phyloP scores from a whole-genome alignment of 2,329 filamentous ascomycete species.

The Trichocomaceae sp. region DNA sequence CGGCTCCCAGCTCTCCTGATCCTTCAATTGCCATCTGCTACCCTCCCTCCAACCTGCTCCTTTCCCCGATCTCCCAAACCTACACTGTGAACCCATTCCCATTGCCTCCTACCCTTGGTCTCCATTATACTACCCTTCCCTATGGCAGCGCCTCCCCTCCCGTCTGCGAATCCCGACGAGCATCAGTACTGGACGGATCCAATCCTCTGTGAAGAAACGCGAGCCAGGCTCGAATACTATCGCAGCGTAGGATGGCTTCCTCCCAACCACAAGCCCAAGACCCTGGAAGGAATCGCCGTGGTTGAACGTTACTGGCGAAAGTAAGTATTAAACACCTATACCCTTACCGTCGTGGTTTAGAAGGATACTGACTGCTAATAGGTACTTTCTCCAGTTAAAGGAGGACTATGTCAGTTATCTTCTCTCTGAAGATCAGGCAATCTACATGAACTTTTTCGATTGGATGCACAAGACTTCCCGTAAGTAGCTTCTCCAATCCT shows the following conservation, averaged over 20 bases:
- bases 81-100: too few species aligned
- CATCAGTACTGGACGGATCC: too few species aligned
- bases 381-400: slow-evolving; percentile 21
- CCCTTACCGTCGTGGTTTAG: background rate
- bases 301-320: slow-evolving; percentile 16
- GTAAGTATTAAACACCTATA: slow-evolving; percentile 2
- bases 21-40: too few species aligned
- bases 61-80: too few species aligned
- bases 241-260: slow-evolving; percentile 21
- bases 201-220: slow-evolving; percentile 8
- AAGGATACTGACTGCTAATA: slow-evolving; percentile 15
- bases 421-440: slow-evolving; percentile 18
- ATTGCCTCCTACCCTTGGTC: too few species aligned
- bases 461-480: slow-evolving; percentile 21
- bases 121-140: too few species aligned
- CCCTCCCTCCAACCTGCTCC: too few species aligned
- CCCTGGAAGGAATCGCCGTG: slow-evolving; percentile 18
- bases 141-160: too few species aligned
- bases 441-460: slow-evolving; percentile 25
- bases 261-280: slow-evolving; percentile 22
- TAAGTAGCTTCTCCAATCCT: slow-evolving; percentile 20
- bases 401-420: slow-evolving; percentile 21
- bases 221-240: slow-evolving; percentile 21
- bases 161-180: too few species aligned
- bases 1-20: too few species aligned